Percentiles rank a stretch among this genome's conserved stretches.
Evolutionary conservation across 768 basidiomycete genomes (phyloP).

Genomic region (Amyloporia xantha): DNA sequence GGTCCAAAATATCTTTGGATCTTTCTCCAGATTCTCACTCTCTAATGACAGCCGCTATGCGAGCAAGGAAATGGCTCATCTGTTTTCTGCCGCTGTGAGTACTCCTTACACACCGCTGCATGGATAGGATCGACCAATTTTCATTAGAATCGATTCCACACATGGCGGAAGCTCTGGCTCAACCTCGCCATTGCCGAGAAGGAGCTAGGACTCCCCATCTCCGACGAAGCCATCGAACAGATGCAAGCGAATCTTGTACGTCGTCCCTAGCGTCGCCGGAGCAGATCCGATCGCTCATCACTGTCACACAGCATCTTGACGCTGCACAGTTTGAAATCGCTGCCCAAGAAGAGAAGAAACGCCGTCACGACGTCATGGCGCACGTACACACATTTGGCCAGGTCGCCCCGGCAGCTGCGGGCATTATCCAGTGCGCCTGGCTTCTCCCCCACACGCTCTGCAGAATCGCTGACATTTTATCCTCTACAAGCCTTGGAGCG

Average conservation of each 20-base stretch:
- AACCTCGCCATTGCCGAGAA: conserved; percentile 96
- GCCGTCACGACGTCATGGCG: conserved; percentile 99
- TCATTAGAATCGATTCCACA: conserved; percentile 82
- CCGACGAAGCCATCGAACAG: conserved; percentile 87
- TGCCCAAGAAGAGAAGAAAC: conserved; percentile 92
- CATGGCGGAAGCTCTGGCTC: conserved; percentile 94
- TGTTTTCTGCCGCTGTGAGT: conserved; percentile 90
- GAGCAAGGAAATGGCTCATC: conserved; percentile 95
- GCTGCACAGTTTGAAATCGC: conserved; percentile 88
- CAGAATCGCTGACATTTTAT: not conserved
- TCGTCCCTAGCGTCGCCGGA: conserved; percentile 1
- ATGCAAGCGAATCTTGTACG: conserved; percentile 90
- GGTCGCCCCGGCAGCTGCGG: conserved; percentile 90
- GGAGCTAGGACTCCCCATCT: conserved; percentile 85
- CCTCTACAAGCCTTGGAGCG: conserved; percentile 65
- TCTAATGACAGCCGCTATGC: conserved; percentile 81
- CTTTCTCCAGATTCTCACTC: conserved; percentile 4
- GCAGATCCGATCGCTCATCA: not conserved
- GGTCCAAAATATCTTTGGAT: conserved; percentile 33
- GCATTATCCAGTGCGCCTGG: conserved; percentile 80
- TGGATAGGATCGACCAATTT: not conserved
- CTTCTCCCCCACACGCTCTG: not conserved
- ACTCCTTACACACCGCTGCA: not conserved
- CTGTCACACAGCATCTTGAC: conserved; percentile 56
- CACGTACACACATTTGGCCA: conserved; percentile 97